Conservation (phyloP, 345 rosid genomes). For the Sonneratia caseolaris region DNA sequence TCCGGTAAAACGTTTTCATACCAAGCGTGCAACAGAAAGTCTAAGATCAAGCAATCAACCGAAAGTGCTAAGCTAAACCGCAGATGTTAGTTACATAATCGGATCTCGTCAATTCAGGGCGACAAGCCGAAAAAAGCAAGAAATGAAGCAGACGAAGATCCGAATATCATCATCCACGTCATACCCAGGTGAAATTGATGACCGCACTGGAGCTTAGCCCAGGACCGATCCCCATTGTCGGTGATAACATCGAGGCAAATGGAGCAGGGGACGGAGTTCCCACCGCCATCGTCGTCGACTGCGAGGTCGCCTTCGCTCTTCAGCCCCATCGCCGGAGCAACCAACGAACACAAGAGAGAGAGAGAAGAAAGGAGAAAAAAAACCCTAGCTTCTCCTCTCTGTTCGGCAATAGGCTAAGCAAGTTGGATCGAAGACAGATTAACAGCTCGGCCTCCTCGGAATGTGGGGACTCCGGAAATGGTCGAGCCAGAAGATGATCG, state of each 20-base stretch:
- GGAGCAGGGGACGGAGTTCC: slow-evolving; percentile 74
- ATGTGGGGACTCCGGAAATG: background rate
- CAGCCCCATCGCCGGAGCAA: slow-evolving; percentile 57
- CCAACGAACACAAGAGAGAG: background rate
- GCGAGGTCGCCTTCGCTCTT: slow-evolving; percentile 41
- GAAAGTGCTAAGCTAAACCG: background rate
- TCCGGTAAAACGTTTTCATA: background rate
- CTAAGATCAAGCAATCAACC: background rate
- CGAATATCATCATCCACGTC: slow-evolving; percentile 6
- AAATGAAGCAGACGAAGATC: background rate
- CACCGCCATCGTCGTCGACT: slow-evolving; percentile 38
- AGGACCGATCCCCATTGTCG: slow-evolving; percentile 78
- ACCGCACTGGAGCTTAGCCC: slow-evolving; percentile 97
- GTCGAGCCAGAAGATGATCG: background rate
- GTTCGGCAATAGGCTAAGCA: background rate
- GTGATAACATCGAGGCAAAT: slow-evolving; percentile 81
- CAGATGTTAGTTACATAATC: background rate
- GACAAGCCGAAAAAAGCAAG: background rate
- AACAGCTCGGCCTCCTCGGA: background rate
- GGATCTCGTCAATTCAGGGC: slow-evolving; percentile 4
- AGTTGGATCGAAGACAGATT: no score
- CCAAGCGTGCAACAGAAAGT: background rate
- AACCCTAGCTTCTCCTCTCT: background rate
- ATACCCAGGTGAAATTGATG: slow-evolving; percentile 89
- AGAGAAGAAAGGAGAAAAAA: background rate